These are phyloP conservation scores for Syzygium aqueum DNA, from an alignment of 345 rosid genomes.

Conservation along the genomic window DNA sequence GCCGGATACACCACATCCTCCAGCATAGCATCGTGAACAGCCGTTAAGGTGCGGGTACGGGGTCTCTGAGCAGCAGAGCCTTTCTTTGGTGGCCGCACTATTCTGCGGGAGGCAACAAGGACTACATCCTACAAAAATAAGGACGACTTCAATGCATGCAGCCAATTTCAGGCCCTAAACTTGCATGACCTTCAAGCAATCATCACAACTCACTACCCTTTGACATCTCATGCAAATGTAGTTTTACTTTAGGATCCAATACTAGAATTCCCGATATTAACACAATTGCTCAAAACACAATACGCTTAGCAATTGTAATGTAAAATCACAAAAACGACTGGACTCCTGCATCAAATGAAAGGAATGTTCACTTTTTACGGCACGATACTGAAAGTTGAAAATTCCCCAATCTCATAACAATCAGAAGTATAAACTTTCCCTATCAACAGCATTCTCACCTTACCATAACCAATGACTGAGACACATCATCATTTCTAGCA, in stretches of 20 bases:
- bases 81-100: conserved; percentile 80
- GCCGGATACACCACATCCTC: conserved; percentile 85
- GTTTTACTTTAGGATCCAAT: neutral
- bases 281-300: neutral
- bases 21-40: conserved; percentile 75
- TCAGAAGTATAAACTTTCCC: neutral
- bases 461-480: neutral
- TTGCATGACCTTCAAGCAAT: neutral
- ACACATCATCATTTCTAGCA: neutral
- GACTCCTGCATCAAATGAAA: neutral
- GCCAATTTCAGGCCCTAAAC: neutral
- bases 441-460: neutral
- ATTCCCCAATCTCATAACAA: neutral
- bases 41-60: conserved; percentile 68
- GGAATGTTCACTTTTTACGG: neutral
- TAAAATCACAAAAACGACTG: neutral
- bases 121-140: conserved; percentile 48
- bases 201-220: neutral
- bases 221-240: neutral
- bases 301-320: neutral
- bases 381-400: neutral
- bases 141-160: neutral
- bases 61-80: conserved; percentile 90
- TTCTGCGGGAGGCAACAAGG: conserved; percentile 66
- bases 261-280: neutral